Evolutionary conservation across 169 alveolate genomes (phyloP).

Genomic region (Blepharisma undulans): DNA sequence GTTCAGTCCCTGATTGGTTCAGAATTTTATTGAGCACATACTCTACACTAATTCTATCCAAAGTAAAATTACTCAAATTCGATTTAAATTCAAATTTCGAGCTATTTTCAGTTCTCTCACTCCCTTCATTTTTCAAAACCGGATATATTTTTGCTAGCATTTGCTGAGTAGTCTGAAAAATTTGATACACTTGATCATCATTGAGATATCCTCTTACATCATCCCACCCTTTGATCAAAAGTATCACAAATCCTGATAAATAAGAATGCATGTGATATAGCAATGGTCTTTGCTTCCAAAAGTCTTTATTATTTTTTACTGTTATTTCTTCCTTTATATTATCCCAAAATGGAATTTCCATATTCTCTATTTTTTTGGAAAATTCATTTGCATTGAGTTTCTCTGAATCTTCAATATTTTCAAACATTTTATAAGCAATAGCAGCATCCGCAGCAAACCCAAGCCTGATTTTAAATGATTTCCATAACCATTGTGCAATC

Average conservation of each 20-base stretch:
- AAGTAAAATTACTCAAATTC: not conserved
- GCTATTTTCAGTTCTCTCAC: too few species aligned
- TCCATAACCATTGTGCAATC: not conserved
- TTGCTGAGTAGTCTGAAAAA: not conserved
- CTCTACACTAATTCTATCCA: not conserved
- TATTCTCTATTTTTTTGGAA: not conserved
- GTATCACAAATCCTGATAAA: conserved; percentile 10
- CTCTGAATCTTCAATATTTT: not conserved
- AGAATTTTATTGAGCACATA: not conserved
- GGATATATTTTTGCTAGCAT: not conserved
- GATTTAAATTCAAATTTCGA: conserved; percentile 1
- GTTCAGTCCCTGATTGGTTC: not conserved
- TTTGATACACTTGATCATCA: conserved; percentile 3
- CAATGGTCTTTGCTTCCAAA: conserved; percentile 25
- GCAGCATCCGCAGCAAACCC: not conserved
- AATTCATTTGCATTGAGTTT: not conserved
- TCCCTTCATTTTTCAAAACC: not conserved
- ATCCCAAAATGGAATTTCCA: conserved; percentile 4
- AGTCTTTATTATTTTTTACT: not conserved
- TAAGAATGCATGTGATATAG: conserved; percentile 17
- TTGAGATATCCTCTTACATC: not conserved
- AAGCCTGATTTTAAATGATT: not conserved
- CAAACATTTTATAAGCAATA: not conserved
- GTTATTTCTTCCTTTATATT: not conserved
- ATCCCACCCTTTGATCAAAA: not conserved